Conservation (phyloP, 2,329 filamentous ascomycete species). For the Sporothrix pallida region DNA sequence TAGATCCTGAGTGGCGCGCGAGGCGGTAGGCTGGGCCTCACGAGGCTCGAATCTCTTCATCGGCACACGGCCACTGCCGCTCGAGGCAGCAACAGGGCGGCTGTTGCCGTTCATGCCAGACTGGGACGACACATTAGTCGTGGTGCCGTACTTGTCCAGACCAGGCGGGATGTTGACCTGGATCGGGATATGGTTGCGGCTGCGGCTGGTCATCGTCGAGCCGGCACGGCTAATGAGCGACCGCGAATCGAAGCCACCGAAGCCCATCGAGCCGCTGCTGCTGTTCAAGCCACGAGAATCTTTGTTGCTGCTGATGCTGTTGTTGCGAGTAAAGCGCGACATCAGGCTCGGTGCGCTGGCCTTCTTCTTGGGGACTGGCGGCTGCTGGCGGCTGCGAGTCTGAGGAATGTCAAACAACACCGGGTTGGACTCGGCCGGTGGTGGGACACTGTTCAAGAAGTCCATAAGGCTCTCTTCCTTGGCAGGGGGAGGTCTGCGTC, state of each 20-base stretch:
- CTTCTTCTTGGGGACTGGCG: conserved; percentile 64
- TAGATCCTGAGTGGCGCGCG: conserved; percentile 66
- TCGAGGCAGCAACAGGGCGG: conserved; percentile 30
- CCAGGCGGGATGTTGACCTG: conserved; percentile 56
- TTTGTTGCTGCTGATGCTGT: conserved; percentile 40
- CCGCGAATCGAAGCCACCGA: conserved; percentile 43
- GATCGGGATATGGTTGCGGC: conserved; percentile 58
- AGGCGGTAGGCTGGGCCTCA: conserved; percentile 52
- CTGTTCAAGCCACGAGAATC: conserved; percentile 38
- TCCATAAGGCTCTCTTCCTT: conserved; percentile 74
- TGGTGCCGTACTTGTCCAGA: conserved; percentile 48
- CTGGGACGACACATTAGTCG: conserved; percentile 8
- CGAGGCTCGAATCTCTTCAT: conserved; percentile 66
- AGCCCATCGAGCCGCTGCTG: conserved; percentile 24
- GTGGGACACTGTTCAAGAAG: conserved; percentile 72
- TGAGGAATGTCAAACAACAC: conserved; percentile 47
- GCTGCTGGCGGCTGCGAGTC: conserved; percentile 43
- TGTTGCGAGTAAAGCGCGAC: conserved; percentile 56
- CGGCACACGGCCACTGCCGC: conserved; percentile 48
- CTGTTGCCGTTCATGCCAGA: background rate
- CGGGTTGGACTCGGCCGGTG: conserved; percentile 59
- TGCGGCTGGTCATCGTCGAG: conserved; percentile 35
- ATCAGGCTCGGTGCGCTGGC: conserved; percentile 67
- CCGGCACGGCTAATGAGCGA: conserved; percentile 51
- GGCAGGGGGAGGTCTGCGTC: conserved; percentile 50